Base-by-base conservation (phyloP, 345 rosid genomes). In the Gossypium turneri region DNA sequence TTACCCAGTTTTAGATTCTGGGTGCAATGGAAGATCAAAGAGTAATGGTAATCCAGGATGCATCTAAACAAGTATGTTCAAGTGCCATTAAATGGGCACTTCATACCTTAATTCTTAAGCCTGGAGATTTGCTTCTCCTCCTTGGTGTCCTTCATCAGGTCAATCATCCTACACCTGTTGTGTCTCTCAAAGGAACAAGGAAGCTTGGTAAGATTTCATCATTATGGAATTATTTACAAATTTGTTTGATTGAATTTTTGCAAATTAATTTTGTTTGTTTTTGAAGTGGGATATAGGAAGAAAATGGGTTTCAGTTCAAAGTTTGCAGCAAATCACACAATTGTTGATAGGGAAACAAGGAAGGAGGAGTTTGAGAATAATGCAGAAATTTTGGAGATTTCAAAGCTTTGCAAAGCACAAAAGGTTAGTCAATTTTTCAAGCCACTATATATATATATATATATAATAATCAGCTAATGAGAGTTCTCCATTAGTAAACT, bases 21-120 rank as follows among this genome's bases (percentile, higher is more conserved):
- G 41, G 41, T 34, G 9, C 59, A 50, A 50, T 51, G 73, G 73
- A 77, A 24, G 69, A 17, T 67, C 84, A 86, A 60, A 84, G 82
- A 53, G 84, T 80, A 73, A 67, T 79, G 79, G 82, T 84, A 73
- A 83, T 86, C 56, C 85, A 86, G 56, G 85, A 83, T 77, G 86
- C 82, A 45, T 78, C 85, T 25, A 67, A 34, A 60, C 76, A 79
- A 58, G 75, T 67, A 27, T 70, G 62, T 76, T 62, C 78, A 62
- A 58, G 76, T 52, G 82, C 85, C 10, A 55, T 86, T 15, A 80
- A 66, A 73, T 82, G 85, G 87, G 84, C 75, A 19, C 56, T 86
- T 48, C 65, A 78, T 12, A 80, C 77, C 52, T 74, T 84, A 69
- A 64, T 71, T 61, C 79, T 86, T 6, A 76, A 77, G 10, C 73